Evolutionary conservation across 169 alveolate species (phyloP).

Genomic region (Cytauxzoon felis): DNA sequence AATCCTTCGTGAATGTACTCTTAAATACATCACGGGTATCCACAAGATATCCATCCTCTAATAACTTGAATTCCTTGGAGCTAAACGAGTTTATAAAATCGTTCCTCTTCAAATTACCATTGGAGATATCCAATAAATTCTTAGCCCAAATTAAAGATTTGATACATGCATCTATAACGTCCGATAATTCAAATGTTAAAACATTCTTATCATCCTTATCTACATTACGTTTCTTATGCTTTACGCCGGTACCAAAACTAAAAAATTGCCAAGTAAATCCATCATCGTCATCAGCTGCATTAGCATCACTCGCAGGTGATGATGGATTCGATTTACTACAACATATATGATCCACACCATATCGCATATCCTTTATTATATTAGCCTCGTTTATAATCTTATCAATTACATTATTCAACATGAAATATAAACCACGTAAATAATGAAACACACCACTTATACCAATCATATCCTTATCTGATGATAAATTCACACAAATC

Average conservation of each 20-base stretch:
- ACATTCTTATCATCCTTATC: background rate
- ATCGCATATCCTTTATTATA: background rate
- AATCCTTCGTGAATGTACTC: slow-evolving; percentile 12
- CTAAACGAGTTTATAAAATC: too few relatives aligned
- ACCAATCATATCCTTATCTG: slow-evolving; percentile 26
- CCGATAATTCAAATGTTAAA: slow-evolving; percentile 22
- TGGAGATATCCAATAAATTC: background rate
- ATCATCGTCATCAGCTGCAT: background rate
- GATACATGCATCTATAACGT: slow-evolving; percentile 41
- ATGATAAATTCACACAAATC: slow-evolving; percentile 23
- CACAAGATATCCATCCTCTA: too few relatives aligned
- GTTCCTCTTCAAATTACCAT: too few relatives aligned
- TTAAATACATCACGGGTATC: too few relatives aligned
- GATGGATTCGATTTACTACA: too few relatives aligned
- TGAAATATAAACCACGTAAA: slow-evolving; percentile 28
- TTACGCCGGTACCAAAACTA: slow-evolving; percentile 4
- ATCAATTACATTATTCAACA: slow-evolving; percentile 33
- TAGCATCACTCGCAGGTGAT: too few relatives aligned
- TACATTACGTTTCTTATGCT: slow-evolving; percentile 4
- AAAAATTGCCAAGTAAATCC: background rate
- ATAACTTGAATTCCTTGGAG: too few relatives aligned
- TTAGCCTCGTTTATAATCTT: slow-evolving; percentile 2
- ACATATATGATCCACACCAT: background rate
- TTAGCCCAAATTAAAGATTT: slow-evolving; percentile 46
- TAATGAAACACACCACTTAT: slow-evolving; percentile 38